phyloP scores from a whole-genome alignment of 1,139 yeast genomes.

The Kodamaea sp. region DNA sequence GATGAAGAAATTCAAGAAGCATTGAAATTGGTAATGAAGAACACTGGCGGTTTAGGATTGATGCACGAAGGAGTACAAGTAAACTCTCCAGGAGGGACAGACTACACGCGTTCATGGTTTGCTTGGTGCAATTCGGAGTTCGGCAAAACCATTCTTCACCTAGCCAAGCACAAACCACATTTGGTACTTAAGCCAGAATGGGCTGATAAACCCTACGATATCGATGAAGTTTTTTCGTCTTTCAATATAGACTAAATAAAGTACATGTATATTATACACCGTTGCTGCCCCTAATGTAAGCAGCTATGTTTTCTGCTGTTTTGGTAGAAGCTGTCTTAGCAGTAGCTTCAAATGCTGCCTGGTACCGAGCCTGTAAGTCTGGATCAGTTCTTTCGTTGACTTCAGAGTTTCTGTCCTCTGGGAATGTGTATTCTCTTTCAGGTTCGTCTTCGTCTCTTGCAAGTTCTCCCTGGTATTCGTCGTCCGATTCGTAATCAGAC shows the following conservation, averaged over 20 bases:
- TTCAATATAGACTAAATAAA: neutral
- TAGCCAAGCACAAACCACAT: constrained; percentile 75
- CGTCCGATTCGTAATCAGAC: constrained; percentile 62
- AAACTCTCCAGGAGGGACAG: constrained; percentile 45
- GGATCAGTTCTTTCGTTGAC: constrained; percentile 48
- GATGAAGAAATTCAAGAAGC: constrained; percentile 63
- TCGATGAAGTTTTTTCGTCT: constrained; percentile 26
- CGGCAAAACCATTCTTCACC: constrained; percentile 76
- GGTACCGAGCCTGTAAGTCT: constrained; percentile 68
- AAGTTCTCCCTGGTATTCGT: constrained; percentile 62
- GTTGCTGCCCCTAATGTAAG: constrained; percentile 44
- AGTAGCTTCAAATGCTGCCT: constrained; percentile 66
- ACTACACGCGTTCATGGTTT: constrained; percentile 80
- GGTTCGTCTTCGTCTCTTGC: constrained; percentile 66
- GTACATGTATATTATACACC: constrained; percentile 1
- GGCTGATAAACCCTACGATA: constrained; percentile 26
- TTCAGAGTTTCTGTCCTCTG: constrained; percentile 70
- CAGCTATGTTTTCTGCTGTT: constrained; percentile 72
- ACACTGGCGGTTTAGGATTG: constrained; percentile 74
- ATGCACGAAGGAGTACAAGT: constrained; percentile 86
- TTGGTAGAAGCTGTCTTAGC: constrained; percentile 61
- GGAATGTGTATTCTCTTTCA: constrained; percentile 72
- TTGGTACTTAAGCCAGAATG: constrained; percentile 57
- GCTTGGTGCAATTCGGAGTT: constrained; percentile 95
- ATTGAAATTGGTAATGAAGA: constrained; percentile 53